phyloP scores from a whole-genome alignment of 441 rosid genomes.

The Dalechampia spathulata region DNA sequence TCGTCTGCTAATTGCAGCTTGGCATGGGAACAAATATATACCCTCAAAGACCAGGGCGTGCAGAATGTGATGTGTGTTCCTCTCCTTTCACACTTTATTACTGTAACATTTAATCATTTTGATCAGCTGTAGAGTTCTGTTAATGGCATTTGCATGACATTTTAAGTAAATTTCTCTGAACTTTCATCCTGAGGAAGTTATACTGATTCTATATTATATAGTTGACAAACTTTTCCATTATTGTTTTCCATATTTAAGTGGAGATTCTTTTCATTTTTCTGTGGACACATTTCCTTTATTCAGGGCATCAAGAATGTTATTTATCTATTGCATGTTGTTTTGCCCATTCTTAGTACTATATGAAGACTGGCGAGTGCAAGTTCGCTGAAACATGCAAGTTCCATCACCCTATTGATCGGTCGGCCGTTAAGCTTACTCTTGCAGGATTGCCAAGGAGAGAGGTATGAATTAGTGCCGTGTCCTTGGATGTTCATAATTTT shows the following conservation, averaged over 20 bases:
- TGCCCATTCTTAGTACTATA: constrained; percentile 49
- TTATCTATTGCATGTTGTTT: not conserved
- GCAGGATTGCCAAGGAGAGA: constrained; percentile 97
- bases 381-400: constrained; percentile 78
- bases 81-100: not conserved
- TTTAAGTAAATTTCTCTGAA: too few relatives aligned
- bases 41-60: constrained; percentile 86
- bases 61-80: constrained; percentile 82
- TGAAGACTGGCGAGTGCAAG: constrained; percentile 92
- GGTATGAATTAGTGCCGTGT: constrained; percentile 29
- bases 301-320: not conserved
- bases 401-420: constrained; percentile 78
- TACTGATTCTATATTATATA: not conserved
- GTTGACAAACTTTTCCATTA: not conserved
- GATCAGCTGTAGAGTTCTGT: not conserved
- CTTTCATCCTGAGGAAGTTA: not conserved
- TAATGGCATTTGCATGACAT: not conserved
- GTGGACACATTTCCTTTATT: not conserved
- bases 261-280: not conserved
- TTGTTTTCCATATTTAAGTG: not conserved
- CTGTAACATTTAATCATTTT: not conserved
- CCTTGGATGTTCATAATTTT: not conserved
- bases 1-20: constrained; percentile 42
- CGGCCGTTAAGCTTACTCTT: constrained; percentile 63
- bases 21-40: constrained; percentile 41